Percentiles rank a stretch among this genome's conserved stretches.
Evolutionary conservation across 1,284 basidiomycete species (phyloP).

Genomic region (Leccinum huronense): DNA sequence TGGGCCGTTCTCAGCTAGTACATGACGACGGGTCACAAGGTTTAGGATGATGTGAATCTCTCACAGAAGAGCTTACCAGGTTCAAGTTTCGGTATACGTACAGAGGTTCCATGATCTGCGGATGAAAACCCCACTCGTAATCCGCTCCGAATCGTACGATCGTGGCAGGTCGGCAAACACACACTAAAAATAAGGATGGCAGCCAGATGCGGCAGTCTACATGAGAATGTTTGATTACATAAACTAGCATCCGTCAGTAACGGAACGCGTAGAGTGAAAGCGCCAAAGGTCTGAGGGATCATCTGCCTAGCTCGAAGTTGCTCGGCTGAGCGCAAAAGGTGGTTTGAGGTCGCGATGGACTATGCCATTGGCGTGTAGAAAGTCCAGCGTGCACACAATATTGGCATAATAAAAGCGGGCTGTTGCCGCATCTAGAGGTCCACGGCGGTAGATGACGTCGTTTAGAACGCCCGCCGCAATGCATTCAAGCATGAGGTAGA

Average conservation of each 20-base stretch:
- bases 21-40: neutral
- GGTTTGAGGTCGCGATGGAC: conserved; percentile 87
- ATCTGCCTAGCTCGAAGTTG: too few species aligned
- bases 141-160: neutral
- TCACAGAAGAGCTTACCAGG: neutral
- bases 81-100: neutral
- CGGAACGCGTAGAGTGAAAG: too few species aligned
- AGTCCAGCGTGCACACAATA: conserved; percentile 68
- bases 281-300: too few species aligned
- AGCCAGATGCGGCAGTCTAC: too few species aligned
- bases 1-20: conserved; percentile 1
- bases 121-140: neutral
- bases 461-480: conserved; percentile 44
- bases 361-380: conserved; percentile 69
- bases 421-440: conserved; percentile 34
- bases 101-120: neutral
- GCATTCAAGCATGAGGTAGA: conserved; percentile 52
- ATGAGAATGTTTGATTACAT: too few species aligned
- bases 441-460: conserved; percentile 34
- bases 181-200: too few species aligned
- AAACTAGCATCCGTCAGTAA: too few species aligned
- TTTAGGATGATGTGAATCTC: neutral
- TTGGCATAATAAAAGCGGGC: conserved; percentile 55
- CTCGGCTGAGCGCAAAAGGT: too few species aligned
- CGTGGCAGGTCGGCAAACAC: too few species aligned